Evolutionary conservation across 176 grass and related monocot species (phyloP).

Genomic region (Hordeum marinum): DNA sequence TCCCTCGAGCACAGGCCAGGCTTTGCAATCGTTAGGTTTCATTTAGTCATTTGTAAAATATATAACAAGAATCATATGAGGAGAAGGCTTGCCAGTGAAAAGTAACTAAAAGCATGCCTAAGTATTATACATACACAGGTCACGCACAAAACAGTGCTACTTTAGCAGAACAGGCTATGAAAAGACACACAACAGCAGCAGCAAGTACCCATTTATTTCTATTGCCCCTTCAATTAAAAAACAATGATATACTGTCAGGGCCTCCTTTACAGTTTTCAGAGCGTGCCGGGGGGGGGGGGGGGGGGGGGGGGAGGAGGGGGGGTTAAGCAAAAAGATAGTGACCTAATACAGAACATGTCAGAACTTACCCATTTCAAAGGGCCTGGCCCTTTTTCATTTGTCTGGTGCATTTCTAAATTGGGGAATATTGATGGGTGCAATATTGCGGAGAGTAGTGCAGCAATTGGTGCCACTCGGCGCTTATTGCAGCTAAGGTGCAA

Average conservation of each 20-base stretch:
- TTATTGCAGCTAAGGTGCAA: constrained; percentile 94
- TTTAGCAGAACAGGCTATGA: constrained; percentile 6
- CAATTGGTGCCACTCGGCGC: constrained; percentile 85
- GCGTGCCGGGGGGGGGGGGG: too few relatives aligned
- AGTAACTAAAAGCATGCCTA: not conserved
- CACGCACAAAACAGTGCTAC: not conserved
- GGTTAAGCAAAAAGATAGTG: not conserved
- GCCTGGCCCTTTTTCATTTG: constrained; percentile 49
- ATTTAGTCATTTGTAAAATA: not conserved
- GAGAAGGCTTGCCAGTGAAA: not conserved
- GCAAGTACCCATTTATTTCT: constrained; percentile 16
- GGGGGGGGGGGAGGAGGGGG: too few relatives aligned
- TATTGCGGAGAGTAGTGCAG: constrained; percentile 76
- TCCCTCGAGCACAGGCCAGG: not conserved
- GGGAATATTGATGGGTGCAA: constrained; percentile 70
- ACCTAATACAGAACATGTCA: constrained; percentile 2
- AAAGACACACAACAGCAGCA: constrained; percentile 2
- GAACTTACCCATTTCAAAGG: constrained; percentile 93
- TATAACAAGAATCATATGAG: not conserved
- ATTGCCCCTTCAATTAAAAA: not conserved
- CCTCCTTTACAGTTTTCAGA: not conserved
- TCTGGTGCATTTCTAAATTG: constrained; percentile 69
- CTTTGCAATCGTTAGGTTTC: not conserved
- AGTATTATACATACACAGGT: not conserved
- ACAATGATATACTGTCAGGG: not conserved